A percentile compares a stretch with the other conserved stretches of the same genome.
phyloP scores from a whole-genome alignment of 768 basidiomycete species.

The Lentinula raphanica region DNA sequence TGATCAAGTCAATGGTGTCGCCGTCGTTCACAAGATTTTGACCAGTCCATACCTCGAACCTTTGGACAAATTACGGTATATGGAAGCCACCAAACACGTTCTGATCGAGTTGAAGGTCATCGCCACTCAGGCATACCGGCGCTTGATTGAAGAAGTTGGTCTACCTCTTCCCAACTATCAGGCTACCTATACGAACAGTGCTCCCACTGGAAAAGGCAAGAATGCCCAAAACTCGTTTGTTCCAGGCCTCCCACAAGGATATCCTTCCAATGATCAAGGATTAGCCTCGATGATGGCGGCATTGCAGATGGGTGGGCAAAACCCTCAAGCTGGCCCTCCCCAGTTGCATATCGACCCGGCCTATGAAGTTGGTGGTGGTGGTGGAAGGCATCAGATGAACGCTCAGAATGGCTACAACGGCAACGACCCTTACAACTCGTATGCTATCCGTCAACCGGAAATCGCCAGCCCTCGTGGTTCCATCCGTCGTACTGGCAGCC shows the following conservation, averaged over 20 bases:
- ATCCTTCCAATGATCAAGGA: constrained; percentile 78
- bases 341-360: constrained; percentile 67
- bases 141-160: constrained; percentile 92
- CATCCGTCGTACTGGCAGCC: constrained; percentile 43
- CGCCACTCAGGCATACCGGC: constrained; percentile 90
- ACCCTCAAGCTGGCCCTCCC: constrained; percentile 72
- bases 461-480: constrained; percentile 42
- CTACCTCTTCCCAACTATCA: constrained; percentile 85
- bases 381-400: constrained; percentile 31
- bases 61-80: constrained; percentile 57
- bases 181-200: constrained; percentile 65
- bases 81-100: constrained; percentile 87
- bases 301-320: constrained; percentile 85
- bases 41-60: constrained; percentile 82
- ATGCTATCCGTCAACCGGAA: constrained; percentile 42
- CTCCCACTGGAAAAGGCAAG: constrained; percentile 60
- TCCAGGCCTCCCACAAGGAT: constrained; percentile 73
- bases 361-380: constrained; percentile 41
- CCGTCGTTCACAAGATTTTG: constrained; percentile 88
- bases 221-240: constrained; percentile 53
- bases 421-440: constrained; percentile 47
- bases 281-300: constrained; percentile 92
- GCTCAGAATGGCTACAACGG: constrained; percentile 31
- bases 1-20: constrained; percentile 95
- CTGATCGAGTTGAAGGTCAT: constrained; percentile 89